A percentile compares a stretch with the other conserved stretches of the same genome.
Evolutionary conservation across 495 filamentous ascomycete genomes (phyloP).

Genomic region (Annulohypoxylon moriforme): DNA sequence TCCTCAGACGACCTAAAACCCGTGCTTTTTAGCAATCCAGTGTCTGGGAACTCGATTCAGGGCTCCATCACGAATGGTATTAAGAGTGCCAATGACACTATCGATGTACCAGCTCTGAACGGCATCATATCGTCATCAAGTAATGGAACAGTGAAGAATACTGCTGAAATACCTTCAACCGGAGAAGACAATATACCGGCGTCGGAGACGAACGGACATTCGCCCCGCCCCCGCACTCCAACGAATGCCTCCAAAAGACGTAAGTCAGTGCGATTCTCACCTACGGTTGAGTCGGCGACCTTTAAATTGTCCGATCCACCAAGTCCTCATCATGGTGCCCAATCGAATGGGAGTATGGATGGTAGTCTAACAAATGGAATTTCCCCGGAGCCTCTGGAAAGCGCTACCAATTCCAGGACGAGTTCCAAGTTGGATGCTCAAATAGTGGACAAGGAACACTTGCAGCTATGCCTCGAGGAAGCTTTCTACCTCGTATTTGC

Average conservation of each 20-base stretch:
- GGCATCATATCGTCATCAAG: background rate
- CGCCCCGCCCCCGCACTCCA: slow-evolving; percentile 12
- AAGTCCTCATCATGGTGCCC: slow-evolving; percentile 43
- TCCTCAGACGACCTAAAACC: slow-evolving; percentile 39
- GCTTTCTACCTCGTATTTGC: slow-evolving; percentile 90
- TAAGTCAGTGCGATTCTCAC: slow-evolving; percentile 74
- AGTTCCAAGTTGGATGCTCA: slow-evolving; percentile 28
- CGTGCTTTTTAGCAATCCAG: background rate
- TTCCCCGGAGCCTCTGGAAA: slow-evolving; percentile 23
- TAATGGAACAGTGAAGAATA: background rate
- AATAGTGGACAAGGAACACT: slow-evolving; percentile 84
- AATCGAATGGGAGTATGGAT: slow-evolving; percentile 33
- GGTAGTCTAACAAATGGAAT: slow-evolving; percentile 18
- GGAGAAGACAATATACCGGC: background rate
- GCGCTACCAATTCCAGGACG: background rate
- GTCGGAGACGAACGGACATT: slow-evolving; percentile 16
- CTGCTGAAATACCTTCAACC: background rate
- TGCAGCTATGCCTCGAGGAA: slow-evolving; percentile 90
- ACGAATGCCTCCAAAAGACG: slow-evolving; percentile 48
- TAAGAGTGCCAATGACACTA: background rate
- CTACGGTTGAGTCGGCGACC: slow-evolving; percentile 67
- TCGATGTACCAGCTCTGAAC: background rate
- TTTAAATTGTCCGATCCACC: slow-evolving; percentile 62
- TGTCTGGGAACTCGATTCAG: background rate
- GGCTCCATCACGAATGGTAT: background rate